Conservation (phyloP, 768 basidiomycete species). For the Lentinula detonsa region DNA sequence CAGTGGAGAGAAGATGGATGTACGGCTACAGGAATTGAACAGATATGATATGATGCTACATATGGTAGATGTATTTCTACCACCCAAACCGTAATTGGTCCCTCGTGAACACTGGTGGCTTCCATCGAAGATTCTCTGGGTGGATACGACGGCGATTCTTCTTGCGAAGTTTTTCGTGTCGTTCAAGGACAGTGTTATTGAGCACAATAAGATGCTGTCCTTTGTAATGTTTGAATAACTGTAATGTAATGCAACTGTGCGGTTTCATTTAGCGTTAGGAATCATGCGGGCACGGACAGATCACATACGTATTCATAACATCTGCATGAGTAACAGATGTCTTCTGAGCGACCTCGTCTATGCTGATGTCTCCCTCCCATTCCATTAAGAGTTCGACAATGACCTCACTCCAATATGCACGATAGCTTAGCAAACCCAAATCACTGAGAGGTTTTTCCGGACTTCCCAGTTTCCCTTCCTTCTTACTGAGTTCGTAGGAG, state of each 20-base stretch:
- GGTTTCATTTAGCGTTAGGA: constrained; percentile 2
- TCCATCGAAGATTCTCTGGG: constrained; percentile 82
- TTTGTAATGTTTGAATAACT: constrained; percentile 95
- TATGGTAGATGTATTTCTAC: constrained; percentile 18
- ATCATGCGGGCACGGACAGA: constrained; percentile 7
- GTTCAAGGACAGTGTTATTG: constrained; percentile 85
- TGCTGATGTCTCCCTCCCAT: constrained; percentile 75
- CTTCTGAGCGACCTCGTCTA: constrained; percentile 96
- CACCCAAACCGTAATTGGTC: constrained; percentile 81
- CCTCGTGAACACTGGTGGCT: constrained; percentile 88
- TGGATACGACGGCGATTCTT: constrained; percentile 79
- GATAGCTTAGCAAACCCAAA: constrained; percentile 86
- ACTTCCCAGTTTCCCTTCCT: constrained; percentile 91
- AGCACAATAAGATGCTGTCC: constrained; percentile 91
- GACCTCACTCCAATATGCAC: constrained; percentile 96
- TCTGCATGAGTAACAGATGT: constrained; percentile 94
- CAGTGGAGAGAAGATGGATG: neutral
- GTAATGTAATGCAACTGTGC: constrained; percentile 82
- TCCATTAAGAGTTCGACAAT: constrained; percentile 86
- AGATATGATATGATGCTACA: neutral
- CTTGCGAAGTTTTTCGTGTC: constrained; percentile 76
- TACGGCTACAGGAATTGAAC: neutral
- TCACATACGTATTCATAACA: constrained; percentile 94
- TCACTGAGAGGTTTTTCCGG: constrained; percentile 98
- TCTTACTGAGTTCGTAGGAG: constrained; percentile 95